phyloP scores from a whole-genome alignment of 2,329 filamentous ascomycete species.

The Arthrobotrys musiformis region DNA sequence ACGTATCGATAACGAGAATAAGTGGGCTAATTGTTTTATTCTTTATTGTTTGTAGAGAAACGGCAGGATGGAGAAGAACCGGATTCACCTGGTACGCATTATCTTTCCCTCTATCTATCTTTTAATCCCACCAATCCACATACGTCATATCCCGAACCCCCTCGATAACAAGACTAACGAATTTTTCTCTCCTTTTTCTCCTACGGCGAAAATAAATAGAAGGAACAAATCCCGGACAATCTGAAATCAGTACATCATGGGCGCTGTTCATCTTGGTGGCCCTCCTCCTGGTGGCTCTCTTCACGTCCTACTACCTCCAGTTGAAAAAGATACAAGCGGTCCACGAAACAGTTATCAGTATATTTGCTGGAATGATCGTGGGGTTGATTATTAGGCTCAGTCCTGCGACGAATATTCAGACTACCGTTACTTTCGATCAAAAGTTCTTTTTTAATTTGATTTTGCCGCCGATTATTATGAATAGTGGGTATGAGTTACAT shows the following conservation, averaged over 20 bases:
- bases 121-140: not conserved
- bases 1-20: not conserved
- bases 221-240: slow-evolving; percentile 83
- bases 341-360: slow-evolving; percentile 97
- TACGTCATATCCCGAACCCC: slow-evolving; percentile 22
- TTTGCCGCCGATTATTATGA: slow-evolving; percentile 96
- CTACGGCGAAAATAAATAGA: slow-evolving; percentile 60
- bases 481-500: slow-evolving; percentile 95
- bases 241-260: slow-evolving; percentile 96
- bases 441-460: slow-evolving; percentile 99
- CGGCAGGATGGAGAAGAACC: slow-evolving; percentile 50
- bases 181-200: not conserved
- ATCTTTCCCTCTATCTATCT: not conserved
- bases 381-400: slow-evolving; percentile 86
- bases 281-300: slow-evolving; percentile 91
- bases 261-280: slow-evolving; percentile 96
- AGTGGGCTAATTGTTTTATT: not conserved
- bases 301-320: slow-evolving; percentile 96
- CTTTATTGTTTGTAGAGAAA: slow-evolving; percentile 27
- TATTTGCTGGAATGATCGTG: slow-evolving; percentile 91
- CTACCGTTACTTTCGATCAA: slow-evolving; percentile 95
- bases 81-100: slow-evolving; percentile 43
- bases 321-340: slow-evolving; percentile 97
- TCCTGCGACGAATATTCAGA: slow-evolving; percentile 83
- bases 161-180: not conserved